These are phyloP conservation scores for Penicillium digitatum DNA, from an alignment of 2,329 filamentous ascomycete species.

Conservation along the genomic window DNA sequence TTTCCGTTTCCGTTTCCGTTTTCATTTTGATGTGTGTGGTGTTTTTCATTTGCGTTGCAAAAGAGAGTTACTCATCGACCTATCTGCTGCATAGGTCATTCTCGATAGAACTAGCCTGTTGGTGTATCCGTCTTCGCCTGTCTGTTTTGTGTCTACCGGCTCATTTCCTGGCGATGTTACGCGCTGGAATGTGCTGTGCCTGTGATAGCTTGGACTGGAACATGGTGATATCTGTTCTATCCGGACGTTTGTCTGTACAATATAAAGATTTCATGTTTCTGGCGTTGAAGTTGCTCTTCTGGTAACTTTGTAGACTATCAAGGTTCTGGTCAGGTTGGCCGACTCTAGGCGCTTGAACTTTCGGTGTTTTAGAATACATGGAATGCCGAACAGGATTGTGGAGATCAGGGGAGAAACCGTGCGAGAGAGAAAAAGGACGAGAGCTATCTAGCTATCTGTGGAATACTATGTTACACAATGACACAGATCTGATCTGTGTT, in stretches of 20 bases:
- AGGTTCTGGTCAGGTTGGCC: too few species aligned
- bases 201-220: background rate
- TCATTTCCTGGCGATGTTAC: constrained; percentile 5
- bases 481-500: too few species aligned
- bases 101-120: constrained; percentile 1
- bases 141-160: background rate
- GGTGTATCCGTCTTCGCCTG: background rate
- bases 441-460: too few species aligned
- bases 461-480: too few species aligned
- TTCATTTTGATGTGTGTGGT: constrained; percentile 26
- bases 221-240: background rate
- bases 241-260: constrained; percentile 8
- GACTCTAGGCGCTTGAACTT: background rate
- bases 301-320: background rate
- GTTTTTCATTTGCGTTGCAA: constrained; percentile 23
- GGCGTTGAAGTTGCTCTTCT: background rate
- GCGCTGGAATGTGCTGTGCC: constrained; percentile 9
- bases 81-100: constrained; percentile 34
- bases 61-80: constrained; percentile 24
- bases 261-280: constrained; percentile 2
- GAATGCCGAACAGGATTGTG: background rate
- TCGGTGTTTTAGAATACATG: background rate
- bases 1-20: constrained; percentile 16
- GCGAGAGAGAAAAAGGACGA: too few species aligned
- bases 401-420: too few species aligned